phyloP scores from a whole-genome alignment of 148 eudicot genomes.

The Rhododendron vialii region DNA sequence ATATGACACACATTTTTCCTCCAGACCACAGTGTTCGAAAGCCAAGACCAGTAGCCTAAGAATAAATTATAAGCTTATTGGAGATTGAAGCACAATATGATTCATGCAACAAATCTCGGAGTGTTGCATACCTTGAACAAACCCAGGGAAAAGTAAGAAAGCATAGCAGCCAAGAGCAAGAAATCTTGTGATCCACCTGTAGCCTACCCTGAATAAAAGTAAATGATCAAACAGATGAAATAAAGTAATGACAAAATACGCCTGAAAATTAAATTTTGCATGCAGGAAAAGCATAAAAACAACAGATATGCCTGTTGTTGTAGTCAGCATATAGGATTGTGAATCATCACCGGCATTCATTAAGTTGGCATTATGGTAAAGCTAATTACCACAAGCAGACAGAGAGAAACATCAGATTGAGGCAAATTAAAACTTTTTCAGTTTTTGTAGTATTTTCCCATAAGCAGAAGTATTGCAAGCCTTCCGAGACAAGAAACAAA shows the following conservation, averaged over 20 bases:
- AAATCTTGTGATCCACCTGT: conserved; percentile 53
- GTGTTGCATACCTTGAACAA: conserved; percentile 53
- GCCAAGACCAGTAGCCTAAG: not conserved
- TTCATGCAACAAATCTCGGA: not conserved
- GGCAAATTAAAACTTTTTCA: not conserved
- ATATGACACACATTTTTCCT: not conserved
- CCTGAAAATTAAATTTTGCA: not conserved
- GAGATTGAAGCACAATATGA: not conserved
- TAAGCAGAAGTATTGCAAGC: not conserved
- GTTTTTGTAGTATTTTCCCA: not conserved
- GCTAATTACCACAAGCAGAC: not conserved
- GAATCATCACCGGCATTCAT: not conserved
- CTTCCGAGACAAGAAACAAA: not conserved
- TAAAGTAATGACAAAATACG: not conserved
- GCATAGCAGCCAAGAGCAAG: conserved; percentile 62
- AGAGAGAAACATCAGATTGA: not conserved
- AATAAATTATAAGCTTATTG: not conserved
- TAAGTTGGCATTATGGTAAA: not conserved
- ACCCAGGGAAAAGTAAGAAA: conserved; percentile 59
- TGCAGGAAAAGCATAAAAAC: not conserved
- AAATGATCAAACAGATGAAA: conserved; percentile 24
- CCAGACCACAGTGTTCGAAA: not conserved
- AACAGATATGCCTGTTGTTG: not conserved
- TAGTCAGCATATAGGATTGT: not conserved
- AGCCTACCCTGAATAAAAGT: conserved; percentile 64